These are phyloP conservation scores for Tulasnella sp. DNA, from an alignment of 768 basidiomycete genomes.

Conservation along the genomic window DNA sequence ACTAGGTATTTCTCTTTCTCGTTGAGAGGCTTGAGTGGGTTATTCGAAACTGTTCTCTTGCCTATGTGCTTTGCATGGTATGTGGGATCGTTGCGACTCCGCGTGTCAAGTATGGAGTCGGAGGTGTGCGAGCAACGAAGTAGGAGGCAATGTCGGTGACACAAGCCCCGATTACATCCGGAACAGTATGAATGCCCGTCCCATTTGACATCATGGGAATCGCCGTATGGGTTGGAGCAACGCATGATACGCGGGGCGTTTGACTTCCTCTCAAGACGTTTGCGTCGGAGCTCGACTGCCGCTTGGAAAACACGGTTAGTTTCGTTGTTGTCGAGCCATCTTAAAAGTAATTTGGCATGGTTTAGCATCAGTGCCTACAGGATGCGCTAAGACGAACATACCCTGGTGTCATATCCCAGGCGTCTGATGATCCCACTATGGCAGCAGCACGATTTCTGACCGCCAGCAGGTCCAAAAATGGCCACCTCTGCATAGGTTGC, in stretches of 20 bases:
- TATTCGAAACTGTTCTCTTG: not conserved
- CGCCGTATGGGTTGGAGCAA: not conserved
- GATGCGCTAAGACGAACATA: not conserved
- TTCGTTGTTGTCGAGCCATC: constrained; percentile 8
- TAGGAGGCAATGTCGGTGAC: constrained; percentile 20
- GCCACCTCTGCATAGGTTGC: constrained; percentile 62
- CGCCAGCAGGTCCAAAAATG: constrained; percentile 52
- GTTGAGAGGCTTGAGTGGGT: not conserved
- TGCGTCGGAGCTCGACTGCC: constrained; percentile 14
- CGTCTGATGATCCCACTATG: constrained; percentile 5
- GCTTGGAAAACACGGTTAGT: constrained; percentile 26
- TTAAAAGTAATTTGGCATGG: not conserved
- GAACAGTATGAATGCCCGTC: not conserved
- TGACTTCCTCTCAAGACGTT: not conserved
- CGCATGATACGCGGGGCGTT: not conserved
- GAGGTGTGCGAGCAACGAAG: constrained; percentile 23
- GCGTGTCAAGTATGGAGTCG: constrained; percentile 20
- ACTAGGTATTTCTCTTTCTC: not conserved
- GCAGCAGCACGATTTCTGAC: constrained; percentile 46
- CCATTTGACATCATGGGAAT: constrained; percentile 2
- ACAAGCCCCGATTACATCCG: constrained; percentile 23
- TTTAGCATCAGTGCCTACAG: not conserved
- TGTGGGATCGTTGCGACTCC: not conserved
- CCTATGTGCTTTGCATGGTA: constrained; percentile 20
- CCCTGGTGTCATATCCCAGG: constrained; percentile 9